Evolutionary conservation across 352 stramenopile species (phyloP).

Genomic region (Paralagenidium karlingii): DNA sequence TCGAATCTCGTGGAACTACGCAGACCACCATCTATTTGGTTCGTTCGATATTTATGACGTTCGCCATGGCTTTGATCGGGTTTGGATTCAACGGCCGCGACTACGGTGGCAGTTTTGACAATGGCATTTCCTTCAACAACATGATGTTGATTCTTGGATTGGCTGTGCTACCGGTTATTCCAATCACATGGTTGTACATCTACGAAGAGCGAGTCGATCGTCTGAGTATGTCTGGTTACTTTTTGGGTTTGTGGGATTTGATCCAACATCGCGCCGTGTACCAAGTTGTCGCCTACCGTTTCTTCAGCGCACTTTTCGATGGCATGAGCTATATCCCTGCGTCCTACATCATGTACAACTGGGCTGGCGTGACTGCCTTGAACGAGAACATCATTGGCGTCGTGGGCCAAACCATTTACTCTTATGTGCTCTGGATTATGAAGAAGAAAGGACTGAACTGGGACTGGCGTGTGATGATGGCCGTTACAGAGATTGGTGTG

Average conservation of each 20-base stretch:
- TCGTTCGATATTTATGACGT: slow-evolving; percentile 21
- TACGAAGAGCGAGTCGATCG: slow-evolving; percentile 16
- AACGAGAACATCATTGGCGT: slow-evolving; percentile 13
- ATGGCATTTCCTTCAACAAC: slow-evolving; percentile 11
- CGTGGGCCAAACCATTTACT: slow-evolving; percentile 9
- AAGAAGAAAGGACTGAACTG: slow-evolving; percentile 10
- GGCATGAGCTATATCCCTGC: slow-evolving; percentile 7
- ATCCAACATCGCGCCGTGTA: slow-evolving; percentile 15
- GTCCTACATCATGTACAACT: slow-evolving; percentile 15
- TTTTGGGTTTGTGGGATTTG: slow-evolving; percentile 20
- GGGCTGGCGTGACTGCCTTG: slow-evolving; percentile 11
- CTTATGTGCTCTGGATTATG: too few relatives aligned
- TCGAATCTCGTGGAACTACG: slow-evolving; percentile 11
- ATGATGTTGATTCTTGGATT: slow-evolving; percentile 30
- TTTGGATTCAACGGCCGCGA: slow-evolving; percentile 26
- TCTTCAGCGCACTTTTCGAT: slow-evolving; percentile 15
- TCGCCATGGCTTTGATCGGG: slow-evolving; percentile 13
- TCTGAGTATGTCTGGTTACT: slow-evolving; percentile 23
- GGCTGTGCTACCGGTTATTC: slow-evolving; percentile 21
- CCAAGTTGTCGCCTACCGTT: slow-evolving; percentile 16
- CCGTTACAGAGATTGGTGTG: slow-evolving; percentile 10
- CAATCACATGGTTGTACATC: slow-evolving; percentile 28
- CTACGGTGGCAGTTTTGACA: slow-evolving; percentile 26
- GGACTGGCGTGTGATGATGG: slow-evolving; percentile 8
- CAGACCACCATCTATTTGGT: slow-evolving; percentile 19